Base-by-base conservation (phyloP, 306 rosid genomes). In the Cicer chorassanicum region DNA sequence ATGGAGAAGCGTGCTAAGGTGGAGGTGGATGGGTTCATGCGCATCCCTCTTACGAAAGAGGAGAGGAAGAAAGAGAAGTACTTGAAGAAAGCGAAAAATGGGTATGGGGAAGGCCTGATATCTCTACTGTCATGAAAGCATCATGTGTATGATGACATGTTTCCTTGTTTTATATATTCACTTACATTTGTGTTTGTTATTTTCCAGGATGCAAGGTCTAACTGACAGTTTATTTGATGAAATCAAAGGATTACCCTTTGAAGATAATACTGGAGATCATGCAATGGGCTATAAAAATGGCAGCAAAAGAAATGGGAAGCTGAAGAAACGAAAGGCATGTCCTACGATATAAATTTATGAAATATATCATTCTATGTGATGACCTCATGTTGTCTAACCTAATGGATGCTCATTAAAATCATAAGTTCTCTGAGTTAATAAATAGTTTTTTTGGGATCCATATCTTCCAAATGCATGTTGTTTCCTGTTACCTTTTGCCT, bases 21-120 rank as follows among this genome's bases (percentile, higher is more conserved):
- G 80, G 98, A 94, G 86, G 98, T 92, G 83, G 93, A 90, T 38
- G 82, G 85, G 43, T 94, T 92, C 64, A 89, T 57, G 40, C 97
- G 95, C 76, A 92, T 86, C 68, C 98, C 96, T 70, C 78, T 90
- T 73, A 76, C 96, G 1, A 92, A 71, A 88, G 65, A 72, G 63
- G 99, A 94, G 81, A 94, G 87, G 72, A 90, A 83, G 85, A 88
- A 78, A 83, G 88, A 86, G 70, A 94, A 89, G 81, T 77, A 85
- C 82, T 57, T 94, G 38, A 84, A 87, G 86, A 91, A 91, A 81
- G 83, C 91, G 29, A 91, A 88, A 85, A 90, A 90, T 73, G 97
- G 96, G 97, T 91, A 86, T 63, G 83, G 63, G 44, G 24, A 56
- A 53, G 39, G 71, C 59, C 54, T 57, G 34, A 36, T 39, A 54